Evolutionary conservation across 2,329 filamentous ascomycete genomes (phyloP).

Genomic region (Catunica adiposa): DNA sequence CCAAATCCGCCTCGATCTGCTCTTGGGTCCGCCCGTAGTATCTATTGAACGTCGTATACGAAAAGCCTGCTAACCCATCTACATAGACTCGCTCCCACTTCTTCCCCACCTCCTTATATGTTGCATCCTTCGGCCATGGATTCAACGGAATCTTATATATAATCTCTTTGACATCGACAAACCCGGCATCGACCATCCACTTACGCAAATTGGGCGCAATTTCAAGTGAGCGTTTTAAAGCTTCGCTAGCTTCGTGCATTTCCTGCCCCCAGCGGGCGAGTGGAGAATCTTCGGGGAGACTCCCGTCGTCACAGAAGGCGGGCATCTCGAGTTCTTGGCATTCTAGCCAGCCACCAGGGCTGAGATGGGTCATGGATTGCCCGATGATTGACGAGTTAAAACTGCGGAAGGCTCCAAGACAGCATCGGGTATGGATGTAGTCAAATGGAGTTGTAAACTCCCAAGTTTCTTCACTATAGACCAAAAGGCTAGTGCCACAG

Average conservation of each 20-base stretch:
- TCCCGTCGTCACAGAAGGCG: slow-evolving; percentile 30
- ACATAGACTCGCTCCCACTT: slow-evolving; percentile 30
- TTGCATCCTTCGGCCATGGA: slow-evolving; percentile 33
- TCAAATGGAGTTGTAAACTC: slow-evolving; percentile 37
- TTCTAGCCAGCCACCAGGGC: slow-evolving; percentile 38
- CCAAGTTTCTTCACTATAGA: slow-evolving; percentile 31
- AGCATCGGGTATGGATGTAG: slow-evolving; percentile 36
- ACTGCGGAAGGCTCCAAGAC: slow-evolving; percentile 32
- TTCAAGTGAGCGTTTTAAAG: slow-evolving; percentile 24
- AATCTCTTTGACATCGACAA: slow-evolving; percentile 36
- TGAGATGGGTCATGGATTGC: slow-evolving; percentile 32
- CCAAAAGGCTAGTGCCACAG: neutral
- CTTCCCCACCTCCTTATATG: slow-evolving; percentile 27
- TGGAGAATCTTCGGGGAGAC: slow-evolving; percentile 24
- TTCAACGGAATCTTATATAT: slow-evolving; percentile 39
- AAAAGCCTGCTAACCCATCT: slow-evolving; percentile 30
- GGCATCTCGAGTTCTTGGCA: slow-evolving; percentile 31
- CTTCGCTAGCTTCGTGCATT: slow-evolving; percentile 24
- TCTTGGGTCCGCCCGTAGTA: slow-evolving; percentile 26
- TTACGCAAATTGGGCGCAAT: slow-evolving; percentile 22
- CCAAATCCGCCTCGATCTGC: slow-evolving; percentile 35
- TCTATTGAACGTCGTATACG: slow-evolving; percentile 26
- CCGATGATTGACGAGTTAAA: slow-evolving; percentile 34
- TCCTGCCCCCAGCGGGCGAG: slow-evolving; percentile 27
- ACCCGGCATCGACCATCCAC: slow-evolving; percentile 32